A percentile compares a stretch with the other conserved stretches of the same genome.
Evolutionary conservation across 2,329 filamentous ascomycete genomes (phyloP).

Genomic region (Xylaria sp.): DNA sequence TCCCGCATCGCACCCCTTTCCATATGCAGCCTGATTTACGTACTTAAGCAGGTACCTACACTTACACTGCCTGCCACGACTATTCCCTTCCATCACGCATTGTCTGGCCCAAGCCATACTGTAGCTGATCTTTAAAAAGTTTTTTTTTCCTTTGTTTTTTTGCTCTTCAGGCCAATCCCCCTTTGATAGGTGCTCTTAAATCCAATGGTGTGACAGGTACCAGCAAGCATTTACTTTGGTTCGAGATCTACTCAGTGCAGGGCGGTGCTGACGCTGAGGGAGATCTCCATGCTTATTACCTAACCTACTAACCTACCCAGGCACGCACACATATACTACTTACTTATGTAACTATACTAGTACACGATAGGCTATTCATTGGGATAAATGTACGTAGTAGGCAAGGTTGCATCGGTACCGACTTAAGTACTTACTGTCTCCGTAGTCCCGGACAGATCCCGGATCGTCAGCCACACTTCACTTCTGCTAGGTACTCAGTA

Average conservation of each 20-base stretch:
- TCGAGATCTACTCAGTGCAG: constrained; percentile 12
- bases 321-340: no score
- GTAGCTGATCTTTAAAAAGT: background rate
- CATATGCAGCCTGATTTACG: constrained; percentile 18
- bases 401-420: background rate
- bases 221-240: background rate
- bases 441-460: background rate
- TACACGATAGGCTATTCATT: background rate
- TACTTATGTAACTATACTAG: background rate
- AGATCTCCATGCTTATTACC: background rate
- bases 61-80: constrained; percentile 1
- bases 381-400: background rate
- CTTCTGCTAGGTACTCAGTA: no score
- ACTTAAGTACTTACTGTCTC: background rate
- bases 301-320: background rate
- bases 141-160: background rate
- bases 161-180: background rate
- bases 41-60: background rate
- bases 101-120: constrained; percentile 19
- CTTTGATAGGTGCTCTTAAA: background rate
- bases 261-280: background rate
- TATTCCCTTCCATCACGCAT: constrained; percentile 8
- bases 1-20: constrained; percentile 29
- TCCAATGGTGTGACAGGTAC: background rate
- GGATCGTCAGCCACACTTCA: background rate